These are phyloP conservation scores for Prunus dulcis DNA, from an alignment of 306 rosid genomes.

Conservation along the genomic window DNA sequence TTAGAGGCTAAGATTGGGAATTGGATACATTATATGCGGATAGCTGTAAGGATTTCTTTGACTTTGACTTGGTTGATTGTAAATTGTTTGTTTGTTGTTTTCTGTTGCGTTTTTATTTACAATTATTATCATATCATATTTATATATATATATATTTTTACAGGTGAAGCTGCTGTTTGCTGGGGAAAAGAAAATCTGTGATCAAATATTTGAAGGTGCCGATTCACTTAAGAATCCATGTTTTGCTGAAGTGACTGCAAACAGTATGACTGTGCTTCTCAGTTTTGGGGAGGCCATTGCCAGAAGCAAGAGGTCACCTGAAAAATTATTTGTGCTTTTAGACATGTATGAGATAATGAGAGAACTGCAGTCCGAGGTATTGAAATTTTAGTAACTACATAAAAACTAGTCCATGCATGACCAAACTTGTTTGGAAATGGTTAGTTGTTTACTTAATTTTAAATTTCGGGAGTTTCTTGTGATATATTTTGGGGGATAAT, in stretches of 20 bases:
- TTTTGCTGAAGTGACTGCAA: conserved; percentile 81
- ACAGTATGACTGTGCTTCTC: conserved; percentile 75
- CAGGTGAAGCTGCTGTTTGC: conserved; percentile 76
- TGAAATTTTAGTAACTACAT: not conserved
- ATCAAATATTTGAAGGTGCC: conserved; percentile 80
- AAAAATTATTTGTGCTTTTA: conserved; percentile 89
- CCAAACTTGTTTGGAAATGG: not conserved
- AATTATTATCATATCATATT: not conserved
- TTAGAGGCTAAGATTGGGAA: conserved; percentile 98
- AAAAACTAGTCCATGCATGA: not conserved
- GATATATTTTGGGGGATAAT: not conserved
- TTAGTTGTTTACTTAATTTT: not conserved
- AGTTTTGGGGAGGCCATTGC: conserved; percentile 98
- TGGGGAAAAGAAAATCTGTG: conserved; percentile 83
- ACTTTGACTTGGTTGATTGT: conserved; percentile 19
- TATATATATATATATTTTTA: not conserved
- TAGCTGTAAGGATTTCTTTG: conserved; percentile 62
- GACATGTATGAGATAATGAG: conserved; percentile 99
- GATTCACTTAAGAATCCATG: conserved; percentile 72
- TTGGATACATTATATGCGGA: conserved; percentile 96
- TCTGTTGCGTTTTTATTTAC: not conserved
- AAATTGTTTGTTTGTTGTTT: not conserved
- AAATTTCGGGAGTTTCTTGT: not conserved
- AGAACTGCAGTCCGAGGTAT: conserved; percentile 93
- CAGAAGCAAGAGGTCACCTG: conserved; percentile 99